Evolutionary conservation across 768 basidiomycete genomes (phyloP), one percentile per base, ranked within the genome.

Genomic region (Termitomyces sp.): DNA sequence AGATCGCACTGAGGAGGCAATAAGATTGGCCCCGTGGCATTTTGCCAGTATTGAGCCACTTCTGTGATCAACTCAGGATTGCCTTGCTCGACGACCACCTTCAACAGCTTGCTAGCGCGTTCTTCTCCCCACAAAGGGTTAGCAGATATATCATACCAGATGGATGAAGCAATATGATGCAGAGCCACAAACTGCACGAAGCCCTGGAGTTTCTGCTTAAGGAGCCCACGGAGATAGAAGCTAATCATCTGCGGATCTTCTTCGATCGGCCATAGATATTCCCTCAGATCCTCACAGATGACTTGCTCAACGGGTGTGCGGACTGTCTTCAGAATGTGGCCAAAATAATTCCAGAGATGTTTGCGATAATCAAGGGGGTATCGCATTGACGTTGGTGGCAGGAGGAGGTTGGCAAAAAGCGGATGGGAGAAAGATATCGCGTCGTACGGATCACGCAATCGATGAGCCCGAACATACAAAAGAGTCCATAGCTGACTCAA

Each of bases 351-450:
- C 89, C 92, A 97, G 4, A 98, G 68, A 56, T 86, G 82, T 61
- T 84, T 86, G 52, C 95, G 85, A 66, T 92, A 97, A 73, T 98
- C 95, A 24, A 75, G 56, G 0, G 92, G 77, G 65, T 94, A 94
- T 13, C 73, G 72, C 84, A 90, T 87, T 3, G 91, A 79, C 12
- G 87, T 77, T 0, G 94, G 88, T 0, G 90, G 83, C 7, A 95
- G 77, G 14, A 97, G 78, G 13, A 96, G 78, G 2, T 80, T 76
- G 13, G 82, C 84, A 65, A 98, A 98, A 1, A 84, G 70, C 0
- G 80, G 77, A 65, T 98, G 85, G 2, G 86, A 82, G 70, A 95
- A 95, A 8, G 95, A 98, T 63, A 94, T 85, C 4, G 92, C 82
- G 65, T 92, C 90, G 72, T 95, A 98, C n/a, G n/a, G 9, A 59